Percentiles rank a stretch among this genome's conserved stretches.
Conservation (phyloP, 306 rosid genomes). For the Lathyrus oleraceus region DNA sequence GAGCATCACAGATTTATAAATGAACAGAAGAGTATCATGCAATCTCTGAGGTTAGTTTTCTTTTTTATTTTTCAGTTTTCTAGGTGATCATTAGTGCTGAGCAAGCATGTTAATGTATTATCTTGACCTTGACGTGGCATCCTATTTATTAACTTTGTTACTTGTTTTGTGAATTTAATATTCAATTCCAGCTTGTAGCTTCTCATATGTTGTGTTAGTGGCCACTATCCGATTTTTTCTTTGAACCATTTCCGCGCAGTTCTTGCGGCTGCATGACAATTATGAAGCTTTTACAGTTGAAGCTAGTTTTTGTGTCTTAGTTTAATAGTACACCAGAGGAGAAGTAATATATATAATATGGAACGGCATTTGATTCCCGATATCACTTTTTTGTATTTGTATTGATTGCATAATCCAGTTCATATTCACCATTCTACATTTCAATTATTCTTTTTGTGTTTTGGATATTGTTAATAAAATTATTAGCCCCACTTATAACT, state of each 20-base stretch:
- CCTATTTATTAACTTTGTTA: slow-evolving; percentile 1
- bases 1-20: slow-evolving; percentile 62
- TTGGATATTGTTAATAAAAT: slow-evolving; percentile 7
- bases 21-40: slow-evolving; percentile 93
- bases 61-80: slow-evolving; percentile 18
- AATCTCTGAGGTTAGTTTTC: slow-evolving; percentile 82
- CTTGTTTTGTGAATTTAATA: slow-evolving; percentile 24
- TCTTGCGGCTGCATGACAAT: slow-evolving; percentile 4
- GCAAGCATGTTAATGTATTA: slow-evolving; percentile 24
- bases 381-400: slow-evolving; percentile 12
- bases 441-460: slow-evolving; percentile 28
- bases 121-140: slow-evolving; percentile 16
- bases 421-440: not conserved
- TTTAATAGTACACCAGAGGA: slow-evolving; percentile 5
- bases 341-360: slow-evolving; percentile 10
- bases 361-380: slow-evolving; percentile 12
- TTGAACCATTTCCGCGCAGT: slow-evolving; percentile 2
- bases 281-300: slow-evolving; percentile 18
- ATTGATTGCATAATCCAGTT: slow-evolving; percentile 4
- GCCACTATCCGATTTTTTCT: not conserved
- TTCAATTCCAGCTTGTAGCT: not conserved
- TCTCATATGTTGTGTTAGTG: slow-evolving; percentile 3
- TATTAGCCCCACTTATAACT: slow-evolving; percentile 14
- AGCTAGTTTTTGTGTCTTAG: slow-evolving; percentile 10
- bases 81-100: not conserved